Evolutionary conservation across 495 filamentous ascomycete species (phyloP), one percentile per base, ranked within the genome.

Genomic region (Penicillium steckii): DNA sequence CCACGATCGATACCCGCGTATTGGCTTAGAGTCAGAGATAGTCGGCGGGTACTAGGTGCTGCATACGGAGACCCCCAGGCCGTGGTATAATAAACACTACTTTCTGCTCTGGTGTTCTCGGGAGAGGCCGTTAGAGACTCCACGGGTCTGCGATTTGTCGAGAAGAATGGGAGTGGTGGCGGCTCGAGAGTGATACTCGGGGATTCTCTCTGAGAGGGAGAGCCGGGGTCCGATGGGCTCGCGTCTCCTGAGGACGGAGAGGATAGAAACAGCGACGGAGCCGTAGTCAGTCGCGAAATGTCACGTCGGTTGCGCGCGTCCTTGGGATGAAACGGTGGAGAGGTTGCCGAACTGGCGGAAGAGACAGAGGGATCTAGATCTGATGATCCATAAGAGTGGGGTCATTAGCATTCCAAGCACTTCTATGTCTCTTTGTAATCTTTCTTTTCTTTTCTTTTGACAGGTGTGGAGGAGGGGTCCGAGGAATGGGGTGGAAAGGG

Each of bases 51-150:
- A 73, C 75, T 77, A 3, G 75, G 76, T 45, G 75, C 71, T 29
- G 79, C 82, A 70, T 89, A 89, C 48, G 87, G 86, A 10, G 87
- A 90, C 9, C 87, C 87, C 86, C 86, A 89, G 59, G 80, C 83
- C 19, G 84, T 84, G 25, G 83, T 84, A 53, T 82, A 85, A 68
- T 83, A 84, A 53, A 73, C 57, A 52, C 75, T 79, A 52, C 71
- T 76, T 42, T 72, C 71, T 18, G 70, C 62, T 50, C 62, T 72
- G 17, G 61, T 65, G 60, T 74, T 70, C 44, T 72, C 71, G 38
- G 72, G 73, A n/a, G 72, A 77, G 25, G 71, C 69, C 7, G 65
- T 60, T 22, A 64, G 55, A n/a, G 74, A 74, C 26, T 76, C 74
- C 52, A 60, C 64, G 24, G 61, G 48, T 8, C 59, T 58, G 22